Evolutionary conservation across 2,329 filamentous ascomycete genomes (phyloP), one percentile per base, ranked within the genome.

Genomic region (Pseudocercospora cruenta): DNA sequence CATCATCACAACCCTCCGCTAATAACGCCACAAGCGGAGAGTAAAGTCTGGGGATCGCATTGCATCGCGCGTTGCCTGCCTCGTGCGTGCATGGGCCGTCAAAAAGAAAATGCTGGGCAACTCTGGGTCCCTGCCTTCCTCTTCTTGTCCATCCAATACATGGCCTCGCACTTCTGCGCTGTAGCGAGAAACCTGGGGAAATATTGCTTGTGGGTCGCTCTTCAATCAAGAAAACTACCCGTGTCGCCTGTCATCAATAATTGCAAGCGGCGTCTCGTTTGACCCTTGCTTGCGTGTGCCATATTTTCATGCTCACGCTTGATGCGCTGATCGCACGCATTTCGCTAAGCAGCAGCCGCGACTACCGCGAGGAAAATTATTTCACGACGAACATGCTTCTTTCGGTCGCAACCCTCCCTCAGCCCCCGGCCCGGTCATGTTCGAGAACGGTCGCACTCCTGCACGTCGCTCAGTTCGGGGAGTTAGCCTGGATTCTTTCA

Each of bases 321-420:
- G 14, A 39, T n/a, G 14, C 36, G 36, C n/a, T 28, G 51, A 54
- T 54, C 51, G 51, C 51, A 31, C 54, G 54, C 54, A 58, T 58
- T 58, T 58, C 51, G 51, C 51, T 54, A 54, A 54, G 51, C 51
- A 33, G 51, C 51, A 55, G 51, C 51, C 51, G 51, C 51, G 51
- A 55, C 51, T 55, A 33, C 51, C 51, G 55, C 55, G 55, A 58
- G 19, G 9, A 39, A 43, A 58, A 58, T 58, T 14, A 51, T 22
- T 9, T 21, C 47, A 24, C 47, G 14, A 21, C 6, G n/a, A 49
- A 24, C 45, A 49, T 54, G 51, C 26, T 26, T 31, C 26, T 51
- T 26, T 51, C 2, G 47, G 47, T 16, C 24, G 33, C 12, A 12
- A 36, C 47, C 47, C 47, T 51, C 21, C 47, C 6, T 43, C n/a